Conservation (phyloP, 2,329 filamentous ascomycete genomes). For the Cladorrhinum sp. region DNA sequence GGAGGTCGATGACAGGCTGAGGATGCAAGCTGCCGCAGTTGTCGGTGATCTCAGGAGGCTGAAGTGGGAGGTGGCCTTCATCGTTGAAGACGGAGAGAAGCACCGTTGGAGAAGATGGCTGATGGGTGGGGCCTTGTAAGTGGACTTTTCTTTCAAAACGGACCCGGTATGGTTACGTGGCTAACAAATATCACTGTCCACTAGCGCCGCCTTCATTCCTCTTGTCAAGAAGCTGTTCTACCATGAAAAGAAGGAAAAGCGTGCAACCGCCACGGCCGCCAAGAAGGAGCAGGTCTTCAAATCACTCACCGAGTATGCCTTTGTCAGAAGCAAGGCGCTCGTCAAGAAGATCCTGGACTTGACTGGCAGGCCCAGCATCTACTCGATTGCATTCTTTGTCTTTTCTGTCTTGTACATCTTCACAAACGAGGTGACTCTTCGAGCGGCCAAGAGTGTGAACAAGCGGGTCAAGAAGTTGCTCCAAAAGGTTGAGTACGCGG, state of each 20-base stretch:
- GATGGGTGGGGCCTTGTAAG: conserved; percentile 51
- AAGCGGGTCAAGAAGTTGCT: conserved; percentile 49
- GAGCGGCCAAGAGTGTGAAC: conserved; percentile 51
- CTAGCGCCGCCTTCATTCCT: conserved; percentile 51
- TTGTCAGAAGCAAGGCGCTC: conserved; percentile 48
- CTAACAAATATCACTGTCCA: neutral
- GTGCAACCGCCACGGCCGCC: conserved; percentile 33
- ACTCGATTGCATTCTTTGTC: conserved; percentile 52
- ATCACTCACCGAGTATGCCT: conserved; percentile 57
- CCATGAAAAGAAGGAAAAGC: neutral
- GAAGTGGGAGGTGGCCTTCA: conserved; percentile 41
- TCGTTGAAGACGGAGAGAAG: conserved; percentile 45
- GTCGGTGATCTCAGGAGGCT: conserved; percentile 44
- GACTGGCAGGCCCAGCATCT: conserved; percentile 44
- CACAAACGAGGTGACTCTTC: conserved; percentile 55
- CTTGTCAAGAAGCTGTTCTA: conserved; percentile 49
- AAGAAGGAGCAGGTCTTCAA: conserved; percentile 39
- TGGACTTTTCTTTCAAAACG: conserved; percentile 13
- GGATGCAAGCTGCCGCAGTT: conserved; percentile 42
- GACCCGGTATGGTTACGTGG: neutral
- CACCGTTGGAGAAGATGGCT: conserved; percentile 53
- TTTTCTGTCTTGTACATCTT: conserved; percentile 58
- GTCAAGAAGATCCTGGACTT: conserved; percentile 48
- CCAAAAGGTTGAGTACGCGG: conserved; percentile 46
- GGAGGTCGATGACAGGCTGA: conserved; percentile 43